A percentile compares a stretch with the other conserved stretches of the same genome.
Conservation (phyloP, 1,284 basidiomycete genomes). For the Erythrobasidium hasegawianum region DNA sequence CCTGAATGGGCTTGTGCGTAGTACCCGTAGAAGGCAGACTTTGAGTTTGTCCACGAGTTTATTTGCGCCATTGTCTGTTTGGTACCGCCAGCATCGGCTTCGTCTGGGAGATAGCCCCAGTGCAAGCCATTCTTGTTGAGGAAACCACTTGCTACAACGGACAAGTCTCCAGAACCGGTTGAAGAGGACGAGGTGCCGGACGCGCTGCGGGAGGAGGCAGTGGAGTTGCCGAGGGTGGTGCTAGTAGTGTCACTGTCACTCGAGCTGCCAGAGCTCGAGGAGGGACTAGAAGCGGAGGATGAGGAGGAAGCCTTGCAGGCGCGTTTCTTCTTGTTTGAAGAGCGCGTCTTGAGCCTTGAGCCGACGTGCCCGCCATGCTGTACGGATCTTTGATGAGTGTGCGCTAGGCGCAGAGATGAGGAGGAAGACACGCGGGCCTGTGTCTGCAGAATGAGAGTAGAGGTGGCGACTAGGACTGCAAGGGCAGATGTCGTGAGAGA, state of each 20-base stretch:
- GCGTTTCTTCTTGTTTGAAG: conserved; percentile 8
- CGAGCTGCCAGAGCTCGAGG: background rate
- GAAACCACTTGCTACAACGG: conserved; percentile 19
- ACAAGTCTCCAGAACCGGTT: background rate
- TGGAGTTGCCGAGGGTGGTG: background rate
- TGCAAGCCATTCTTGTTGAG: conserved; percentile 43
- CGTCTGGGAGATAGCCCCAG: conserved; percentile 44
- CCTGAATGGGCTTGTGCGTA: conserved; percentile 49
- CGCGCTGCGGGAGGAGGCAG: background rate
- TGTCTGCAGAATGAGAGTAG: background rate
- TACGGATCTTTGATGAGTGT: background rate
- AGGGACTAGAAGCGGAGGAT: background rate
- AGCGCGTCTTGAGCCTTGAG: conserved; percentile 3
- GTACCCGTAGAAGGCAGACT: conserved; percentile 39
- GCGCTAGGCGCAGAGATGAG: background rate
- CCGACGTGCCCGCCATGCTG: conserved; percentile 16
- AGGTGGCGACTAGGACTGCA: background rate
- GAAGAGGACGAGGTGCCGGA: conserved; percentile 5
- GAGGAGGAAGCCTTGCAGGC: conserved; percentile 23
- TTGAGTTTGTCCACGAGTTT: conserved; percentile 41
- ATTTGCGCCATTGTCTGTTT: conserved; percentile 45
- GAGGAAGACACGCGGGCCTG: conserved; percentile 1
- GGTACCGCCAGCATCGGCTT: conserved; percentile 45
- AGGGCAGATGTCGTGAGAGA: background rate
- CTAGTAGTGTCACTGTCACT: too few relatives aligned